Evolutionary conservation across 106 monocot species (phyloP).

Genomic region (Amphibolis antarctica): DNA sequence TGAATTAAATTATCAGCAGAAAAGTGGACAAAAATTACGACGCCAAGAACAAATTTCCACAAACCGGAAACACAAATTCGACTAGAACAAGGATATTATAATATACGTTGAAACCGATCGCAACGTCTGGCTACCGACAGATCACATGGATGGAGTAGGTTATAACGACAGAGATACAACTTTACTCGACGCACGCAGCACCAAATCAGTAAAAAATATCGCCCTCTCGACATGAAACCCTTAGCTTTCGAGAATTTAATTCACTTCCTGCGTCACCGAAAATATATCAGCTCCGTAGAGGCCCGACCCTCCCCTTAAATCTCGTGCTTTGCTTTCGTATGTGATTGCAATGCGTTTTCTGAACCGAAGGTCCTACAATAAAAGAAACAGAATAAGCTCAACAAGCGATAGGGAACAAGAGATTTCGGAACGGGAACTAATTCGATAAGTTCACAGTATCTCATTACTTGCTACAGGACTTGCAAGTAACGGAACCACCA

Average conservation of each 20-base stretch:
- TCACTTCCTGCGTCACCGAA: background rate
- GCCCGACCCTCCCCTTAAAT: conserved; percentile 9
- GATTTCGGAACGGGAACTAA: background rate
- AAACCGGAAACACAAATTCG: too few relatives aligned
- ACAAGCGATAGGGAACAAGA: background rate
- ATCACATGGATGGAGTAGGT: too few relatives aligned
- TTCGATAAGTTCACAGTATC: too few relatives aligned
- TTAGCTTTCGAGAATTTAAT: background rate
- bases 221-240: background rate
- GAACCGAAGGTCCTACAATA: conserved; percentile 65
- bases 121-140: too few relatives aligned
- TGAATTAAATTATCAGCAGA: too few relatives aligned
- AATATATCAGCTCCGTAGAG: background rate
- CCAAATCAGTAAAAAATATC: background rate
- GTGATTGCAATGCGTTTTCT: conserved; percentile 59
- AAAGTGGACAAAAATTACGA: too few relatives aligned
- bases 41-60: too few relatives aligned
- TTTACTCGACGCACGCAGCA: too few relatives aligned
- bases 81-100: too few relatives aligned
- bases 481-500: conserved; percentile 46
- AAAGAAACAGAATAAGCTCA: background rate
- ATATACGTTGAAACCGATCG: too few relatives aligned
- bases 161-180: too few relatives aligned
- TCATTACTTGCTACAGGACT: conserved; percentile 75
- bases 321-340: conserved; percentile 61